Conservation (phyloP, 2,329 filamentous ascomycete species). For the Neophaeococcomyces mojaviensis region DNA sequence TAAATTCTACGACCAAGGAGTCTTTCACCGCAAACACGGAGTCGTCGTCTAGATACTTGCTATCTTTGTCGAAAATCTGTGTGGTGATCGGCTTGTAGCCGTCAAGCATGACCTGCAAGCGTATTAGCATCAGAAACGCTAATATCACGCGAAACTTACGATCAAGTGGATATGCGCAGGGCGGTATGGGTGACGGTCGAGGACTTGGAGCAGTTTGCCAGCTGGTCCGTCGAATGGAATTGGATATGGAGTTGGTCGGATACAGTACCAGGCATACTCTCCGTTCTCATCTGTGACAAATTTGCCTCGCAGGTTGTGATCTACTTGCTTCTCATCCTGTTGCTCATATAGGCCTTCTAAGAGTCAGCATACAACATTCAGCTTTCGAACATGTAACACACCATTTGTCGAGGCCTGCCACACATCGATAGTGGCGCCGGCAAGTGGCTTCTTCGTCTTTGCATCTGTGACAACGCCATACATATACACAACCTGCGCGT, state of each 20-base stretch:
- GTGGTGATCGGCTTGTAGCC: conserved; percentile 64
- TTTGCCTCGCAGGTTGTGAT: conserved; percentile 66
- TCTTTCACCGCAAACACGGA: conserved; percentile 56
- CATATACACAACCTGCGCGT: conserved; percentile 54
- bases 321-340: conserved; percentile 62
- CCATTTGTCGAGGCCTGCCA: conserved; percentile 75
- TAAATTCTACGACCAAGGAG: conserved; percentile 51
- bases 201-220: conserved; percentile 49
- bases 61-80: conserved; percentile 66
- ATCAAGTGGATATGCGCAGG: conserved; percentile 60
- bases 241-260: conserved; percentile 53
- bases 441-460: conserved; percentile 56
- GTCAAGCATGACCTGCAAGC: conserved; percentile 42
- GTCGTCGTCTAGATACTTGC: conserved; percentile 55
- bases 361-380: conserved; percentile 16
- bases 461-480: conserved; percentile 55
- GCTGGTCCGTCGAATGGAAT: conserved; percentile 52
- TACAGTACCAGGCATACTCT: conserved; percentile 54
- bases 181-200: conserved; percentile 55
- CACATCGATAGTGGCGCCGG: conserved; percentile 61
- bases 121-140: background rate
- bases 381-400: conserved; percentile 21
- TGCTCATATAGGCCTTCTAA: conserved; percentile 56
- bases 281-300: conserved; percentile 62
- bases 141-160: conserved; percentile 30